A percentile compares a stretch with the other conserved stretches of the same genome.
Evolutionary conservation across 371 early-diverging fungal genomes (phyloP).

Genomic region (Mortierella sp.): DNA sequence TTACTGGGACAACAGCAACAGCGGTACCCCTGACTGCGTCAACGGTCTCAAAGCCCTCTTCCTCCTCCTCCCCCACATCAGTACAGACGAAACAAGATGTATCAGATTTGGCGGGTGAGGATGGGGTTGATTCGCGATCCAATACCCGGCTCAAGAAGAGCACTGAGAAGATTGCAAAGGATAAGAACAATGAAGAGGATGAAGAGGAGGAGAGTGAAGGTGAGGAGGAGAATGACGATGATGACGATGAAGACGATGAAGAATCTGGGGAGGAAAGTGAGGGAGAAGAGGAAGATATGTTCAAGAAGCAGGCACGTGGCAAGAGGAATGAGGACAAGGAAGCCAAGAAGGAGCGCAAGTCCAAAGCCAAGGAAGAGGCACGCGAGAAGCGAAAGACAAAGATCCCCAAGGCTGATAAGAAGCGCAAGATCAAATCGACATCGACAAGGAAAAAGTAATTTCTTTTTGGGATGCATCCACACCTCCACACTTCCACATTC

Average conservation of each 20-base stretch:
- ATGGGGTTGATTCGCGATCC: too few relatives aligned
- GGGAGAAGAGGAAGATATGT: constrained; percentile 47
- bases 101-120: too few relatives aligned
- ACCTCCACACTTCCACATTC: neutral
- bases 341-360: constrained; percentile 87
- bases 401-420: constrained; percentile 95
- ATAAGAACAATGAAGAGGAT: constrained; percentile 14
- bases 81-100: too few relatives aligned
- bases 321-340: constrained; percentile 90
- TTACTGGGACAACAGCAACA: too few relatives aligned
- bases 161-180: neutral
- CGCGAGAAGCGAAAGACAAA: constrained; percentile 93
- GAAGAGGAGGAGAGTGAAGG: constrained; percentile 45
- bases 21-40: too few relatives aligned
- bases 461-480: neutral
- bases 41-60: too few relatives aligned
- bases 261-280: constrained; percentile 55
- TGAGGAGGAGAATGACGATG: constrained; percentile 51
- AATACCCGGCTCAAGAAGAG: neutral
- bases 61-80: too few relatives aligned
- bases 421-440: constrained; percentile 82
- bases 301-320: constrained; percentile 59
- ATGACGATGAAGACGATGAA: constrained; percentile 52
- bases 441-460: constrained; percentile 62
- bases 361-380: constrained; percentile 87